These are phyloP conservation scores for Phytophthora megakarya DNA, from an alignment of 352 stramenopile genomes.

Conservation along the genomic window DNA sequence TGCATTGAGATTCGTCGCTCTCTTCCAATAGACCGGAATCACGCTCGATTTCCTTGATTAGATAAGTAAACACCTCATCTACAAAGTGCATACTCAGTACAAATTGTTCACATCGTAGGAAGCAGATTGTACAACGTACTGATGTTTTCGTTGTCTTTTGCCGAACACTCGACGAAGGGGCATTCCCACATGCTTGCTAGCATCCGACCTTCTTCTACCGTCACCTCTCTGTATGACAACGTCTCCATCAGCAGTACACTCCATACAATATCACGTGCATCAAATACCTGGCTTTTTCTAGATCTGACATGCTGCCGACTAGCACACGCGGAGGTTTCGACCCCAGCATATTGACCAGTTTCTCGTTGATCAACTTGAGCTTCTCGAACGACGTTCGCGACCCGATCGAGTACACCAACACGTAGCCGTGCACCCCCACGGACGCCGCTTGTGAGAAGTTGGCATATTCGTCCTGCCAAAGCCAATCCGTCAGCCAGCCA, in stretches of 20 bases:
- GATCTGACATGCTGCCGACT: constrained; percentile 95
- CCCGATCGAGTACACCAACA: constrained; percentile 94
- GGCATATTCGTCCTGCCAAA: constrained; percentile 92
- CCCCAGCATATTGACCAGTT: constrained; percentile 93
- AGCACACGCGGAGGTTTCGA: constrained; percentile 93
- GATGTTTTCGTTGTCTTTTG: constrained; percentile 91
- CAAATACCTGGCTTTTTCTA: constrained; percentile 88
- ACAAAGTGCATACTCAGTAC: constrained; percentile 12
- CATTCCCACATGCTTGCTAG: constrained; percentile 92
- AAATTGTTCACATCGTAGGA: neutral
- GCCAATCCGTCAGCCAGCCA: neutral
- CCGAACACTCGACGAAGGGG: constrained; percentile 96
- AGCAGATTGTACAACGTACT: constrained; percentile 54
- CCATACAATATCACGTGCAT: neutral
- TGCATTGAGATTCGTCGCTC: constrained; percentile 71
- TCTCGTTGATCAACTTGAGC: constrained; percentile 95
- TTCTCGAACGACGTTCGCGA: constrained; percentile 94
- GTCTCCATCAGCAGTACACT: constrained; percentile 1
- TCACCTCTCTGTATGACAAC: constrained; percentile 67
- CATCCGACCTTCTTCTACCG: constrained; percentile 82
- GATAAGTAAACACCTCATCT: constrained; percentile 91
- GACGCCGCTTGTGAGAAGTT: constrained; percentile 96
- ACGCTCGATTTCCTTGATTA: constrained; percentile 91
- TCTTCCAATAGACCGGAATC: constrained; percentile 88
- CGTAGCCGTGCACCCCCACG: constrained; percentile 95